A percentile compares a stretch with the other conserved stretches of the same genome.
These are phyloP conservation scores for Rehmannia glutinosa DNA, from an alignment of 257 asterid species.

Conservation along the genomic window DNA sequence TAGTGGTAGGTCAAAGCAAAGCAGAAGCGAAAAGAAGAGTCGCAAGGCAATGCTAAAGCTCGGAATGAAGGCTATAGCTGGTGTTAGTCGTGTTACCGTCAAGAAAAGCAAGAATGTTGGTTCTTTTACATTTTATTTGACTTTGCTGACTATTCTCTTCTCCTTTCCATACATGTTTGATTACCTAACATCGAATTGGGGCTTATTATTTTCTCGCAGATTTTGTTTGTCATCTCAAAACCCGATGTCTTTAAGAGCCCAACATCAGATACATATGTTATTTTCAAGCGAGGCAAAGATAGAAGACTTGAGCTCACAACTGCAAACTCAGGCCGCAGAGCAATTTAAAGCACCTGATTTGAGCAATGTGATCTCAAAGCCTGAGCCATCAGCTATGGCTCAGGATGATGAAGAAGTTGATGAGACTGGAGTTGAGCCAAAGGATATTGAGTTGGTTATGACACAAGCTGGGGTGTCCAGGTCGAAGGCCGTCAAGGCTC, in stretches of 20 bases:
- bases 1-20: constrained; percentile 30
- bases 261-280: constrained; percentile 62
- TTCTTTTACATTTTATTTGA: neutral
- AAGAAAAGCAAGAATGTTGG: constrained; percentile 36
- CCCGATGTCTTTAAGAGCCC: constrained; percentile 88
- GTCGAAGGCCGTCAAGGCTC: constrained; percentile 75
- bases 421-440: constrained; percentile 57
- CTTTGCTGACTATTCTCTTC: neutral
- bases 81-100: constrained; percentile 32
- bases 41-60: too few relatives aligned
- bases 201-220: constrained; percentile 31
- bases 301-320: constrained; percentile 81
- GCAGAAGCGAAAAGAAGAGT: constrained; percentile 41
- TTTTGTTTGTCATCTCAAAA: constrained; percentile 64
- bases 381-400: constrained; percentile 36
- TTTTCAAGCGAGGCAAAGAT: constrained; percentile 87
- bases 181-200: neutral
- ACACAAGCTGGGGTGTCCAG: constrained; percentile 76
- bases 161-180: neutral
- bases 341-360: constrained; percentile 71
- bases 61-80: constrained; percentile 33
- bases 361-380: constrained; percentile 43
- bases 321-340: constrained; percentile 84
- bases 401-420: constrained; percentile 71
- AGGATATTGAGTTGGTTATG: constrained; percentile 65